Evolutionary conservation across 2,329 filamentous ascomycete genomes (phyloP), one percentile per base, ranked within the genome.

Genomic region (Akanthomyces lecanii): DNA sequence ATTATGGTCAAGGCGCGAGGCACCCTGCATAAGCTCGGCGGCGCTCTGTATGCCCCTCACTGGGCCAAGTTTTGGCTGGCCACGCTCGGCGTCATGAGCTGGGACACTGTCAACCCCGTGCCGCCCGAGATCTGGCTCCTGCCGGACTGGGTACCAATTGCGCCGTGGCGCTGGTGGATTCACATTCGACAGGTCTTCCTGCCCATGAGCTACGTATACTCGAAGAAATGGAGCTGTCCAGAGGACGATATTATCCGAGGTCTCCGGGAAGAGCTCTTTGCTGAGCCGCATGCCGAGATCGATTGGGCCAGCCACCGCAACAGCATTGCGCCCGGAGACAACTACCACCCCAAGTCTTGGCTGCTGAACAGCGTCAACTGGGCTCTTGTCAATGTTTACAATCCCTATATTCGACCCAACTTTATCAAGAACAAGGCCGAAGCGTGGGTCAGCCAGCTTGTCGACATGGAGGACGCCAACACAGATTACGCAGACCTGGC

Each of bases 21-120:
- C 1, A 89, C 88, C 23, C 79, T 99, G 38, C 92, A 97, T 76
- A 88, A 89, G 71, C 81, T 98, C 47, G 95, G 95, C 12, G 94
- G 95, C 33, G 92, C 92, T 1, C 80, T 90, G 16, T 87, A 92
- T 70, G 86, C 86, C 1, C 96, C 95, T 25, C 95, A 98, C 73
- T 99, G 95, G 95, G 86, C 86, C n/a, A 99, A 99, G 73, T 96
- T 96, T 75, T 97, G 93, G 92, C 82, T 99, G 53, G 89, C 89
- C 45, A 82, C 96, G 3, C 77, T 99, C 65, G 92, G 92, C 18
- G 84, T 98, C 4, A 87, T 87, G 72, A 80, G 89, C 33, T 99
- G 94, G 92, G 92, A 96, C 62, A 87, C 95, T 64, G 93, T 98
- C 68, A 99, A 98, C 70, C 95, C 95, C 0, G 87, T 95, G 2